Base-by-base conservation (phyloP, 2,329 filamentous ascomycete genomes). In the Ascochyta rabiei region DNA sequence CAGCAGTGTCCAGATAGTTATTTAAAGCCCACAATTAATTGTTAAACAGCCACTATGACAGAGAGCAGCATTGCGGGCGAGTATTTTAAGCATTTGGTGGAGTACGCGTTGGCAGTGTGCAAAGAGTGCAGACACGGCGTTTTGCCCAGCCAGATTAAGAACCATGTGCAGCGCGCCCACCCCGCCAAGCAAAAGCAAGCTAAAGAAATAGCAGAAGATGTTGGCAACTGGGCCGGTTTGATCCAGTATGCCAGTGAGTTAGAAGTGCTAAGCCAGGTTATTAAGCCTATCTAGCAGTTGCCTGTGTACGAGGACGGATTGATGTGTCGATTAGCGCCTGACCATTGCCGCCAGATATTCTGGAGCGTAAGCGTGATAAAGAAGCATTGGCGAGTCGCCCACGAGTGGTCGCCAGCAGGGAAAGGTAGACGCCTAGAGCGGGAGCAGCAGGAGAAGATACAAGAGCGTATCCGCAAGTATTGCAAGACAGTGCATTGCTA, bases 331-430 rank as follows among this genome's bases (percentile, higher is more conserved):
- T 8, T 37, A 13, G 21, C 28, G 6, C 18, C 16, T 18, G 18
- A 44, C 19, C 39, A 45, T 42, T 51, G 23, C 31, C 39, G 23
- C 9, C 45, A 51, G 21, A 33, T 45, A 44, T 51, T 44, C 19
- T 23, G 6, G 6, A 51, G 31, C 13, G 16, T 3, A 51, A 2
- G 2, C 2, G 21, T 44, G 21, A 51, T 51, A 51, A 51, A 28
- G 34, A 45, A 51, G 1, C 21, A 51, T 51, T 51, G 45, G 48
- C 9, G 39, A 31, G 19, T 39, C n/a, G 21, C 15, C 23, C 24
- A 51, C 23, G 34, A 24, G 3, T 52, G 46, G 40, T 45, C 40
- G 40, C 4, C 26, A 45, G 48, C 6, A 45, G 41, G 15, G 2
- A 52, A 35, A n/a, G 19, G 4, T 1, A 19, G 41, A 33, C 30